phyloP scores from a whole-genome alignment of 208 protist genomes.

The Phytomonas francai region DNA sequence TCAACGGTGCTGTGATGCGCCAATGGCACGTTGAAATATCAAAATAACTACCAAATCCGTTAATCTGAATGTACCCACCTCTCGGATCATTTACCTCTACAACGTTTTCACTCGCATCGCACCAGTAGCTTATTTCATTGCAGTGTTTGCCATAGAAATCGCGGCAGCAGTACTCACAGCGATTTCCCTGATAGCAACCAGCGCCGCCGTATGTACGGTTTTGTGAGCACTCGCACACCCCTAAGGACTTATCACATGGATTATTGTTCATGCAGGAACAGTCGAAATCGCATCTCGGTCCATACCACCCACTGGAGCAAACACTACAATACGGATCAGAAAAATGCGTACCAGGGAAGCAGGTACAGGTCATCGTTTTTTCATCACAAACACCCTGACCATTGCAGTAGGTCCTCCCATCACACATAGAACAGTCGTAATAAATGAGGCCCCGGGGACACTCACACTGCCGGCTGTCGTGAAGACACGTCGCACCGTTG shows the following conservation, averaged over 20 bases:
- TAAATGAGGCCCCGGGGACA: slow-evolving; percentile 34
- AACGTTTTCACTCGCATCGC: slow-evolving; percentile 26
- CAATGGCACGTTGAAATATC: slow-evolving; percentile 50
- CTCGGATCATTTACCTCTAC: slow-evolving; percentile 28
- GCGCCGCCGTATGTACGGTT: slow-evolving; percentile 15
- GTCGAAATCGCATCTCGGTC: slow-evolving; percentile 48
- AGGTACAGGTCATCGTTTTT: slow-evolving; percentile 35
- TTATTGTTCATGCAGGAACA: slow-evolving; percentile 55
- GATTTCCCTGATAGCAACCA: slow-evolving; percentile 49
- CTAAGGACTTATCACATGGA: slow-evolving; percentile 34
- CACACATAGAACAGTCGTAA: slow-evolving; percentile 66
- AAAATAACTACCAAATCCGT: slow-evolving; percentile 42
- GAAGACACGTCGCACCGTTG: slow-evolving; percentile 31
- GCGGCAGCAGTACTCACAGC: slow-evolving; percentile 72
- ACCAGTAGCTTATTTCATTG: slow-evolving; percentile 70
- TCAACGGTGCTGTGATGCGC: slow-evolving; percentile 28
- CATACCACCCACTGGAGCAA: slow-evolving; percentile 67
- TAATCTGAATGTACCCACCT: slow-evolving; percentile 59
- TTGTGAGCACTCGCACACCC: slow-evolving; percentile 44
- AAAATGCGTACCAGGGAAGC: slow-evolving; percentile 50
- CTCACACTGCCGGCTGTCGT: slow-evolving; percentile 30
- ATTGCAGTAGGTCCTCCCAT: slow-evolving; percentile 44
- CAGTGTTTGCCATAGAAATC: slow-evolving; percentile 47
- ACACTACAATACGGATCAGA: slow-evolving; percentile 25
- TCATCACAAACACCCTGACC: slow-evolving; percentile 48